Conservation (phyloP, 2,329 filamentous ascomycete species). For the Cercospora beticola region DNA sequence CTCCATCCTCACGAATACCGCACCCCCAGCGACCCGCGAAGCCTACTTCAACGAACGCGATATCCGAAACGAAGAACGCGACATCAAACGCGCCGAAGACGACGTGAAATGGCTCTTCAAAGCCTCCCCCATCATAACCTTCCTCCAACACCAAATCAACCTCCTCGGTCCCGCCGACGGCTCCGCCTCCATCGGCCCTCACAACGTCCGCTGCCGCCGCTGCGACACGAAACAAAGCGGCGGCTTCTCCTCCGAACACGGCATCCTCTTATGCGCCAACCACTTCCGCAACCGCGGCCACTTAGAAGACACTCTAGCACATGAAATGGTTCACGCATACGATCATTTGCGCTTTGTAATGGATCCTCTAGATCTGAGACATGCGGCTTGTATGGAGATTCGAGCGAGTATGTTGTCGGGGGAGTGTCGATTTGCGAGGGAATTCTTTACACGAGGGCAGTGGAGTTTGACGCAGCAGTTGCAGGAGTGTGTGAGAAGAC, state of each 20-base stretch:
- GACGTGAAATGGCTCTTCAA: slow-evolving; percentile 80
- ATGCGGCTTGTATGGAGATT: slow-evolving; percentile 96
- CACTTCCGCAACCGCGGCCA: slow-evolving; percentile 77
- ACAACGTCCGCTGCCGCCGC: slow-evolving; percentile 78
- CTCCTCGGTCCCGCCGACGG: slow-evolving; percentile 60
- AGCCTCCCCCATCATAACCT: slow-evolving; percentile 83
- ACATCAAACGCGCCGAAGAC: slow-evolving; percentile 78
- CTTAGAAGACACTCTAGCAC: slow-evolving; percentile 88
- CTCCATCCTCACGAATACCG: slow-evolving; percentile 71
- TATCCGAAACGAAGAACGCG: slow-evolving; percentile 68
- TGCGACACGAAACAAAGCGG: slow-evolving; percentile 73
- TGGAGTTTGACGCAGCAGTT: slow-evolving; percentile 90
- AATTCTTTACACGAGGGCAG: slow-evolving; percentile 81
- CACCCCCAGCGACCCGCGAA: slow-evolving; percentile 66
- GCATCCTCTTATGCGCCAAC: slow-evolving; percentile 91
- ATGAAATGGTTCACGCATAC: slow-evolving; percentile 98
- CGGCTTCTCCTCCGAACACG: slow-evolving; percentile 82
- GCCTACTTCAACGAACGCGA: slow-evolving; percentile 79
- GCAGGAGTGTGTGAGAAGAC: slow-evolving; percentile 81
- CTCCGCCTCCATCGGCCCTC: slow-evolving; percentile 63
- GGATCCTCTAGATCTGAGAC: slow-evolving; percentile 76
- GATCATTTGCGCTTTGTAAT: slow-evolving; percentile 91
- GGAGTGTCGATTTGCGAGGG: slow-evolving; percentile 86
- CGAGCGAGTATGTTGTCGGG: slow-evolving; percentile 88
- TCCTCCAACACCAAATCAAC: slow-evolving; percentile 77